Evolutionary conservation across 2,329 filamentous ascomycete genomes (phyloP), one percentile per base, ranked within the genome.

Genomic region (Beauveria sp.): DNA sequence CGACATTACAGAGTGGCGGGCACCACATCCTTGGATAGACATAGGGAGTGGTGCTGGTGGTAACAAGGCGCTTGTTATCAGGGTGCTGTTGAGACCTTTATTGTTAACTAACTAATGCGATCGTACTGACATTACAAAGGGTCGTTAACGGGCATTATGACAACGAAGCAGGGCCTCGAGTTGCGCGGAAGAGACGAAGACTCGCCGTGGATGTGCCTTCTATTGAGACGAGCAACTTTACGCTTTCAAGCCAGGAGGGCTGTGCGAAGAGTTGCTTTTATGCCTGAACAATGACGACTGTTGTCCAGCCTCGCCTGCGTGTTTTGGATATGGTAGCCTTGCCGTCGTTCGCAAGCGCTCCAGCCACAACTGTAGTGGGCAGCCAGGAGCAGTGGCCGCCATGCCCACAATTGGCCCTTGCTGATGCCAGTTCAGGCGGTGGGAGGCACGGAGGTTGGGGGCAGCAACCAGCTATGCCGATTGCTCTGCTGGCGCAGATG

Each of bases 351-450:
- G 20, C 46, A 58, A 51, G 34, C 28, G 16, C 6, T 38, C 34
- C 56, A 51, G 56, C 56, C 46, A 58, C 56, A 58, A 58, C 56
- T 58, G 56, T 43, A 43, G 22, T 22, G 30, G 28, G 5, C 28
- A 28, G 34, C 34, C 34, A 51, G 55, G 55, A 49, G 50, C 55
- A 42, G n/a, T 56, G 54, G 40, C 22, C 10, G 14, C 28, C 22
- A n/a, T 49, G 55, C 28, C 56, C 46, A 50, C 46, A 50, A 42
- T 58, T 51, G 30, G 34, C 56, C 16, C n/a, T 28, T 50, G 24
- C 53, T 45, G 51, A 54, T 26, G 51, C 10, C 16, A 16, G 51
- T 54, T 34, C 30, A 34, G 28, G 28, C 28, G 28, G 28, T 28
- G 28, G 8, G 28, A 28, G 22, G 22, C 22, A 22, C 22, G 22